These are phyloP conservation scores for Clonostachys rhizophaga DNA, from an alignment of 2,329 filamentous ascomycete species.

Conservation along the genomic window DNA sequence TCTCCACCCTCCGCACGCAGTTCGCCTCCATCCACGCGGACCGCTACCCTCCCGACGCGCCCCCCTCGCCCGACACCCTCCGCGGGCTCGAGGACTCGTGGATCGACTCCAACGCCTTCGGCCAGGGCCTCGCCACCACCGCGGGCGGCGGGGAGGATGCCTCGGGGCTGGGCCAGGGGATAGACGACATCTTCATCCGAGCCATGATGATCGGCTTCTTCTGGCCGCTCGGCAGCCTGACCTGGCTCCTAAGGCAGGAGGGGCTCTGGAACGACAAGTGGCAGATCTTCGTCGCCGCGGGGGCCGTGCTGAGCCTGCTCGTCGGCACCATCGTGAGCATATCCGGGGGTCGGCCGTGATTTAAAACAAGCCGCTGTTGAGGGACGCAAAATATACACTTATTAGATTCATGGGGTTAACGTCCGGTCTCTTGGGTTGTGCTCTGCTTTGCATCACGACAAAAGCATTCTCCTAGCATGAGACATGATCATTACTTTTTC, in stretches of 20 bases:
- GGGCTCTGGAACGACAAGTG: conserved; percentile 82
- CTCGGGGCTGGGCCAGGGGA: conserved; percentile 44
- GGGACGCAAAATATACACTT: neutral
- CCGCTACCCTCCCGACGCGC: conserved; percentile 80
- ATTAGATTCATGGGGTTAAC: neutral
- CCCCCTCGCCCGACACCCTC: conserved; percentile 75
- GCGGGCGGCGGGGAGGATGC: conserved; percentile 33
- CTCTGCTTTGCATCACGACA: too few species aligned
- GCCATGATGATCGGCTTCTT: conserved; percentile 92
- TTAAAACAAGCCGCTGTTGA: conserved; percentile 8
- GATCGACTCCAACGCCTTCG: conserved; percentile 67
- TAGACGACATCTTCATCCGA: conserved; percentile 77
- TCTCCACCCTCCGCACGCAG: conserved; percentile 79
- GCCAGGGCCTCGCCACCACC: conserved; percentile 22
- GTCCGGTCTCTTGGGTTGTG: neutral
- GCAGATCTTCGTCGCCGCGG: conserved; percentile 81
- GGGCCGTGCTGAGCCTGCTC: conserved; percentile 72
- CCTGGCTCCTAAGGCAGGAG: conserved; percentile 82
- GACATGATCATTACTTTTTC: too few species aligned
- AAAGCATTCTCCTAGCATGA: too few species aligned
- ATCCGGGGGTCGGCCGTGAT: conserved; percentile 28
- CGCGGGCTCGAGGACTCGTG: conserved; percentile 81
- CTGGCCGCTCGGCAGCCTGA: conserved; percentile 82
- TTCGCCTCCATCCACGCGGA: conserved; percentile 82
- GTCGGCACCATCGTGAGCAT: conserved; percentile 64